Evolutionary conservation across 2,329 filamentous ascomycete species (phyloP).

Genomic region (Sphaerostilbella broomeana): DNA sequence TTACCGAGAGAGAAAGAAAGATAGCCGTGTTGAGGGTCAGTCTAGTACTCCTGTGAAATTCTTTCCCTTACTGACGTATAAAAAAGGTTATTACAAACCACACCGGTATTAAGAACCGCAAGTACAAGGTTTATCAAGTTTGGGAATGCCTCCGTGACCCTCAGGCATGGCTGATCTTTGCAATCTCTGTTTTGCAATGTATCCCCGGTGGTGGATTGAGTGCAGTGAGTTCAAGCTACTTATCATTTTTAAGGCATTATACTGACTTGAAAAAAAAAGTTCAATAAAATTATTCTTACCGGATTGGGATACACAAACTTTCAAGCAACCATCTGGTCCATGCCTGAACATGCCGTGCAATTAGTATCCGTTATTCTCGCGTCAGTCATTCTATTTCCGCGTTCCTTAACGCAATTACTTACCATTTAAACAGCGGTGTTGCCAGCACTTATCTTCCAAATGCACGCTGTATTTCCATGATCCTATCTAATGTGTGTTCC

Average conservation of each 20-base stretch:
- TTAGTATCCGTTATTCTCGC: constrained; percentile 7
- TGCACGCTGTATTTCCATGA: not conserved
- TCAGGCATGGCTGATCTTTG: constrained; percentile 13
- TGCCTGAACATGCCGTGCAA: constrained; percentile 15
- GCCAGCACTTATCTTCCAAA: not conserved
- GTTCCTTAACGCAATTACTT: not conserved
- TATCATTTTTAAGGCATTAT: too few relatives aligned
- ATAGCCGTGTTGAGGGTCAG: constrained; percentile 14
- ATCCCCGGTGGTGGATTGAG: constrained; percentile 12
- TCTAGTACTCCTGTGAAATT: too few relatives aligned
- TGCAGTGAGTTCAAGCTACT: constrained; percentile 3
- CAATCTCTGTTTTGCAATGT: constrained; percentile 13
- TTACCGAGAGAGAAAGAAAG: constrained; percentile 11
- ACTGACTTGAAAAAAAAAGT: too few relatives aligned
- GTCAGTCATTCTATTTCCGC: not conserved
- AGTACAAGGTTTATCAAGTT: too few relatives aligned
- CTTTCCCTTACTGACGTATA: too few relatives aligned
- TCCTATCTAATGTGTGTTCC: not conserved
- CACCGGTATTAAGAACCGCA: not conserved
- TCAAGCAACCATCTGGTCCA: constrained; percentile 6
- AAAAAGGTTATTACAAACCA: too few relatives aligned
- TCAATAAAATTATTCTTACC: constrained; percentile 13
- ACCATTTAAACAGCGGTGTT: not conserved
- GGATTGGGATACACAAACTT: constrained; percentile 13
- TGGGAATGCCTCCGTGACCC: too few relatives aligned